Evolutionary conservation across 2,329 filamentous ascomycete species (phyloP).

Genomic region (Gliomastix tumulicola): DNA sequence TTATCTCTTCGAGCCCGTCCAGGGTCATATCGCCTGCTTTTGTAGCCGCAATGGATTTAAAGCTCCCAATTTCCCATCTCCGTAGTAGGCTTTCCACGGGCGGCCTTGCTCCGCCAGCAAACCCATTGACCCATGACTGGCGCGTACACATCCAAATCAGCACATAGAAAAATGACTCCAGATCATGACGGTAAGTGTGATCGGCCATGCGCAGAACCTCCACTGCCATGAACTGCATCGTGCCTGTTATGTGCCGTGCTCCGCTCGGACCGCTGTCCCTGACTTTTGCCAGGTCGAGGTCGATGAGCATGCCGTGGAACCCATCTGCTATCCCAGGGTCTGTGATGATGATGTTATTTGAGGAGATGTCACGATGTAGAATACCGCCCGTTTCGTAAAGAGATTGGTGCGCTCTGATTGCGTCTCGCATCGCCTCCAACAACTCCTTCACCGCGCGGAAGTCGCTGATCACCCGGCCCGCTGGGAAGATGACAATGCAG

Average conservation of each 20-base stretch:
- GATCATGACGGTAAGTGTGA: conserved; percentile 6
- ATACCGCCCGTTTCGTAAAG: conserved; percentile 21
- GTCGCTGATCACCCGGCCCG: conserved; percentile 8
- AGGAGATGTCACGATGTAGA: conserved; percentile 26
- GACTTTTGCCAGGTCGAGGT: conserved; percentile 22
- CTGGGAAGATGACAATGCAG: conserved; percentile 3
- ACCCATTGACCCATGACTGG: conserved; percentile 5
- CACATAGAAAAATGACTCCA: conserved; percentile 8
- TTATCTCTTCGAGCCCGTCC: neutral
- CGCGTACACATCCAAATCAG: conserved; percentile 6
- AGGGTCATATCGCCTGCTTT: conserved; percentile 3
- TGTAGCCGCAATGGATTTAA: neutral
- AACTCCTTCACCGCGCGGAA: conserved; percentile 21
- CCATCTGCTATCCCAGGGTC: conserved; percentile 6
- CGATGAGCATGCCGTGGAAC: conserved; percentile 20
- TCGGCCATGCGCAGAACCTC: conserved; percentile 17
- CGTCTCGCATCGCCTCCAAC: conserved; percentile 21
- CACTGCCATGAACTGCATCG: conserved; percentile 24
- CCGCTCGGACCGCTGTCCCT: conserved; percentile 11
- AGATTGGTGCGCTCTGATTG: conserved; percentile 25
- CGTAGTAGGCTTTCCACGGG: neutral
- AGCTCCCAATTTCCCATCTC: neutral
- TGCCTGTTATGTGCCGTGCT: conserved; percentile 16
- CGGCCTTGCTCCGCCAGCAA: neutral
- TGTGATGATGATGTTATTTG: conserved; percentile 29